phyloP scores from a whole-genome alignment of 495 filamentous ascomycete genomes.

The Lentithecium fluviatile region DNA sequence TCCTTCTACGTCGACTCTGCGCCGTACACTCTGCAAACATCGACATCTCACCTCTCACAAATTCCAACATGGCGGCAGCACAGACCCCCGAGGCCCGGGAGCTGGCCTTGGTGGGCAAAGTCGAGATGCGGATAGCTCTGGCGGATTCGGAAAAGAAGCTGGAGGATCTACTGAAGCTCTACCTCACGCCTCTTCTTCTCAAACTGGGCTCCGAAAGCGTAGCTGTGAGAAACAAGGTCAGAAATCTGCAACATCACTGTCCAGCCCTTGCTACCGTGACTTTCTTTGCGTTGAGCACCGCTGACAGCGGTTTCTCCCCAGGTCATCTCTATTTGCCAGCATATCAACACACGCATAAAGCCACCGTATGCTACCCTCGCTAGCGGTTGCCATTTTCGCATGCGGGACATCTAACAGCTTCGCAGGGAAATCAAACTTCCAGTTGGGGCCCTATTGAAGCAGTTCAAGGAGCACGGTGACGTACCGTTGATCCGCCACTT shows the following conservation, averaged over 20 bases:
- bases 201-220: slow-evolving; percentile 79
- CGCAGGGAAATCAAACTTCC: slow-evolving; percentile 69
- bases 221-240: slow-evolving; percentile 80
- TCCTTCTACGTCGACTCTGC: neutral
- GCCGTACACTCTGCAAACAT: neutral
- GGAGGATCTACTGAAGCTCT: slow-evolving; percentile 69
- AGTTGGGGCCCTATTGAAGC: slow-evolving; percentile 75
- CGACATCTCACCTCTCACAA: neutral
- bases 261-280: neutral
- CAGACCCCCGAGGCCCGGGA: slow-evolving; percentile 62
- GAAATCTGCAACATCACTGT: slow-evolving; percentile 20
- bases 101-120: slow-evolving; percentile 81
- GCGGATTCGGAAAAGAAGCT: slow-evolving; percentile 81
- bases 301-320: slow-evolving; percentile 38
- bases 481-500: slow-evolving; percentile 77
- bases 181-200: slow-evolving; percentile 76
- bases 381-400: neutral
- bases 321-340: slow-evolving; percentile 73
- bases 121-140: slow-evolving; percentile 86
- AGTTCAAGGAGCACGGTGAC: slow-evolving; percentile 75
- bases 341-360: slow-evolving; percentile 73
- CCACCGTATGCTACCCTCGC: slow-evolving; percentile 45
- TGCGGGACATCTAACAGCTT: slow-evolving; percentile 30
- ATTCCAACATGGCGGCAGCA: slow-evolving; percentile 18
- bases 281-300: slow-evolving; percentile 18